Evolutionary conservation across 2,329 filamentous ascomycete genomes (phyloP), one percentile per base, ranked within the genome.

Genomic region (Clonostachys solani): DNA sequence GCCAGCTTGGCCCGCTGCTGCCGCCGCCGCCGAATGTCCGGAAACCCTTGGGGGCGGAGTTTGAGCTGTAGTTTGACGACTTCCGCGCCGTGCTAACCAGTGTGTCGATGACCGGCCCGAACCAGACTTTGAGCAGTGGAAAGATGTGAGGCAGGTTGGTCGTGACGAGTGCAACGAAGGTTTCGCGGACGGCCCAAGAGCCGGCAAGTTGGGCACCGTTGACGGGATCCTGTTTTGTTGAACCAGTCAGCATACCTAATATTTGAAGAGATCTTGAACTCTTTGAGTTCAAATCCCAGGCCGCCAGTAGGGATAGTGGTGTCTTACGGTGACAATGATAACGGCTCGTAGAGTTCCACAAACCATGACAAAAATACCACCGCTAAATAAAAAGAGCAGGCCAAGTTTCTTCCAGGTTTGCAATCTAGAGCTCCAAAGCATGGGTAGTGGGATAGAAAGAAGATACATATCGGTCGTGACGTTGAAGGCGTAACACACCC

Each of bases 401-500:
- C 61, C 66, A n/a, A 63, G 51, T 48, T 72, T 73, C 50, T 69
- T 69, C 6, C 52, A 38, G 10, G 57, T 55, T 12, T 57, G 62
- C 51, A 72, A 58, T 8, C 52, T 63, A 5, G 66, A 64, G 44
- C 60, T 58, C 62, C 65, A 72, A 2, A 69, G 61, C 61, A 81
- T 76, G 2, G 79, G 78, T 5, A 80, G 64, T 0, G 79, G 78
- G 35, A 83, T 81, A 29, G 72, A 71, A 47, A 83, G 74, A 13
- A 83, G 65, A 51, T 83, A 83, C 1, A 81, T 45, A 52, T 84
- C 81, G 5, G 80, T 84, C 2, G 64, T 53, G 4, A 81, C 70
- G 52, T 82, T 83, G 50, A 76, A 62, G 5, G 68, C 62, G 33
- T 77, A 71, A 2, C 69, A 76, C 17, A 75, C 69, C 58, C 74